Evolutionary conservation across 2,329 filamentous ascomycete genomes (phyloP), one percentile per base, ranked within the genome.

Genomic region (Scorias spongiosa): DNA sequence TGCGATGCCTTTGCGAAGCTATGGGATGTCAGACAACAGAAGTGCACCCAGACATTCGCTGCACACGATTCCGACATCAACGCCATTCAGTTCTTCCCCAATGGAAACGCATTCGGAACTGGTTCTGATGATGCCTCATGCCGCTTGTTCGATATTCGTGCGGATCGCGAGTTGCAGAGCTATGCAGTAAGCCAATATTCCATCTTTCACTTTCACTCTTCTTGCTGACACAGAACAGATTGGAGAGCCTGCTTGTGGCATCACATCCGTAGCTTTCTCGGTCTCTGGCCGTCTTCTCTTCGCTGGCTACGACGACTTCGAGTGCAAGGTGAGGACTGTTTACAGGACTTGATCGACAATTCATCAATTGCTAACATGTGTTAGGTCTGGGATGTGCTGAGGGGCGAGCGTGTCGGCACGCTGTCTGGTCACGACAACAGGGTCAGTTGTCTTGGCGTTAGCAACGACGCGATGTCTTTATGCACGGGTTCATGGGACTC

Each of bases 401-500:
- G 91, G 53, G 91, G 89, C 50, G 91, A 98, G 64, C 93, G 94
- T 69, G 87, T 98, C 52, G 91, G 91, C 61, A 94, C 88, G 44
- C 75, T 98, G 47, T 89, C 93, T 58, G 91, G 91, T 57, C 91
- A 98, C 66, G 89, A 96, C 68, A 98, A 98, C 72, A 84, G 91
- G 54, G 91, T 98, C 63, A 96, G 89, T 76, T 98, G 91, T 68
- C 71, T 98, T 62, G 91, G 91, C 54, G 91, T 98, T 57, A 96
- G 89, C 74, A 96, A 96, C 65, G 91, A 98, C 62, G 91, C 89
- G 50, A 94, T 96, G 71, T 96, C 89, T 72, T 74, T 98, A 70
- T 96, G 91, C 77, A 98, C 91, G 60, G 91, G 91, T 65, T 98
- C 91, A 55, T 98, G 91, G 91, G 91, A 98, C 70, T 95, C 91